phyloP scores from a whole-genome alignment of 1,284 basidiomycete genomes.

The Volvariella volvacea region DNA sequence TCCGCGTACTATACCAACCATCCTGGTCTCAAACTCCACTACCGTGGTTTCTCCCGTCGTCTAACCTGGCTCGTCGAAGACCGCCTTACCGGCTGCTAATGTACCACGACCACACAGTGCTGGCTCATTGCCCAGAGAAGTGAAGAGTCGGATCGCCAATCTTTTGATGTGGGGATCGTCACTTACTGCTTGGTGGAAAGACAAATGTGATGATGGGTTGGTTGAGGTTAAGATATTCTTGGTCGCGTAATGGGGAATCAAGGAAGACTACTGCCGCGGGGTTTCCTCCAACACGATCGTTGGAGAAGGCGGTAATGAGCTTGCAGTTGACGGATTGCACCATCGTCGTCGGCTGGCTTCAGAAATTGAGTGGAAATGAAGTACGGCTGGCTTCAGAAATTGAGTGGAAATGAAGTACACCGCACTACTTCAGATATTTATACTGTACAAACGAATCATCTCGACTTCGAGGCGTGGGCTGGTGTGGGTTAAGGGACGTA shows the following conservation, averaged over 20 bases:
- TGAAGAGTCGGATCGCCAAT: constrained; percentile 36
- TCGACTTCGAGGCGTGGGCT: too few relatives aligned
- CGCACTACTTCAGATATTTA: too few relatives aligned
- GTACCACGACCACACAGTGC: constrained; percentile 46
- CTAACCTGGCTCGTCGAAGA: constrained; percentile 28
- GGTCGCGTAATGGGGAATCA: constrained; percentile 18
- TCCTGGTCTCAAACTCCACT: constrained; percentile 29
- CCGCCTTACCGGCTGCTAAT: constrained; percentile 33
- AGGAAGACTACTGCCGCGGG: constrained; percentile 44
- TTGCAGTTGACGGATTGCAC: constrained; percentile 10
- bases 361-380: too few relatives aligned
- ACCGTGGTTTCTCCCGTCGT: constrained; percentile 18
- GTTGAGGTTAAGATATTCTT: constrained; percentile 29
- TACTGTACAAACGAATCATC: too few relatives aligned
- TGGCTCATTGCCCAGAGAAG: constrained; percentile 22
- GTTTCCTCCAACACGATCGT: constrained; percentile 37
- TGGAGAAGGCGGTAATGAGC: constrained; percentile 44
- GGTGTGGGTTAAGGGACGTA: too few relatives aligned
- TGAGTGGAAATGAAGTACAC: too few relatives aligned
- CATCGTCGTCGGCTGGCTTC: too few relatives aligned
- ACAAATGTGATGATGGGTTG: constrained; percentile 42
- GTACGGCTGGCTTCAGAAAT: too few relatives aligned
- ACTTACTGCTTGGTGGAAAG: constrained; percentile 6
- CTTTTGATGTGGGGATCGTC: constrained; percentile 17
- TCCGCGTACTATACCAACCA: constrained; percentile 17